Percentiles rank a stretch among this genome's conserved stretches.
Conservation (phyloP, 2,329 filamentous ascomycete genomes). For the Aphanocladium album region DNA sequence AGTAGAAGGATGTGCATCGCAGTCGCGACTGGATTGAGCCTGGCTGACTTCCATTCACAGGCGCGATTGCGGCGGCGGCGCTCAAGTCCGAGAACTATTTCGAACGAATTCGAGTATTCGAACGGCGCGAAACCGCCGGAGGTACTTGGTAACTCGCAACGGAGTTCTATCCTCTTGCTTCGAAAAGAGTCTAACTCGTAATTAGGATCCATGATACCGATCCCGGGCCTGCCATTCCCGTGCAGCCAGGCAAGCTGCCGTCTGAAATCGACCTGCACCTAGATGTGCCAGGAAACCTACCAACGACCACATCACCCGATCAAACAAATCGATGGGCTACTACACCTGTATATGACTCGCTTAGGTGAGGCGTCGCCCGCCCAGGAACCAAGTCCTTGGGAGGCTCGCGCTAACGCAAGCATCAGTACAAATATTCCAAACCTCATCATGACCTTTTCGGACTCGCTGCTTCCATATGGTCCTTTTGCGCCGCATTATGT, state of each 20-base stretch:
- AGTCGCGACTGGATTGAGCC: neutral
- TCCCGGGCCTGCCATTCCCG: conserved; percentile 27
- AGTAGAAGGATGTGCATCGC: neutral
- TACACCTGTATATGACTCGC: conserved; percentile 46
- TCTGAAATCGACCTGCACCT: conserved; percentile 41
- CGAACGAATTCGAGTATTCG: conserved; percentile 37
- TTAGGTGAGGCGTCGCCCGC: conserved; percentile 37
- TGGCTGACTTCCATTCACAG: conserved; percentile 22
- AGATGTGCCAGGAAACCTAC: conserved; percentile 37
- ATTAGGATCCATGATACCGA: conserved; percentile 48
- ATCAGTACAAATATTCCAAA: conserved; percentile 50
- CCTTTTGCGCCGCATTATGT: conserved; percentile 52
- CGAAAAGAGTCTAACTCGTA: neutral
- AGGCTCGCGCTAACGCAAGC: neutral
- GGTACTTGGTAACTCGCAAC: conserved; percentile 36
- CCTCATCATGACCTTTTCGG: conserved; percentile 53
- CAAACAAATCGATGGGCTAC: conserved; percentile 39
- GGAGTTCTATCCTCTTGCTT: neutral
- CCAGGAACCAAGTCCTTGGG: neutral
- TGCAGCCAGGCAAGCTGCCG: conserved; percentile 40
- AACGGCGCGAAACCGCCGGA: conserved; percentile 37
- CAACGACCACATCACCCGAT: conserved; percentile 33
- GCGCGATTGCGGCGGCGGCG: conserved; percentile 43
- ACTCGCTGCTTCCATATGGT: conserved; percentile 47
- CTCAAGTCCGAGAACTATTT: conserved; percentile 41